A percentile compares a stretch with the other conserved stretches of the same genome.
These are phyloP conservation scores for Marasmius fiardii DNA, from an alignment of 1,284 basidiomycete species.

Conservation along the genomic window DNA sequence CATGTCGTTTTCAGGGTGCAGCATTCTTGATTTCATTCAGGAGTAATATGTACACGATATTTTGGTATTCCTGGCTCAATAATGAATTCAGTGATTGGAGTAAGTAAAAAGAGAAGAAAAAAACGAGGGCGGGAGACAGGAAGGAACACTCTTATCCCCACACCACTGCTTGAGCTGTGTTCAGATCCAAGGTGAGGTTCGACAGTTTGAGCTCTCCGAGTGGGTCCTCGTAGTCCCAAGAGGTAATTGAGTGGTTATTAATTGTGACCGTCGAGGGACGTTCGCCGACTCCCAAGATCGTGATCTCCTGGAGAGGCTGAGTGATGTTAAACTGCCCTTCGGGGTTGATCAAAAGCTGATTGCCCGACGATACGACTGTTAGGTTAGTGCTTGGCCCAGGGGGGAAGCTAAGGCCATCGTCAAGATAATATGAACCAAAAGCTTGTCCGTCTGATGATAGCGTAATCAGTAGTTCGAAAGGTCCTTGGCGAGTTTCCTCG, in stretches of 20 bases:
- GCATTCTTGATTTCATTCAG: not conserved
- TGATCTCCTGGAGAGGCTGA: conserved; percentile 42
- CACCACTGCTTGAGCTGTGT: not conserved
- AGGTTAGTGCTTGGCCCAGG: conserved; percentile 46
- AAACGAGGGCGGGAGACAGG: not conserved
- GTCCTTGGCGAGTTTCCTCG: conserved; percentile 49
- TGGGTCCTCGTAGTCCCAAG: not conserved
- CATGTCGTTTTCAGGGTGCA: not conserved
- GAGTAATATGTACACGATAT: not conserved
- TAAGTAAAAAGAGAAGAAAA: not conserved
- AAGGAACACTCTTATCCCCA: not conserved
- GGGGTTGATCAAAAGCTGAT: conserved; percentile 32
- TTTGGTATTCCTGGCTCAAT: not conserved
- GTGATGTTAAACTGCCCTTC: conserved; percentile 39
- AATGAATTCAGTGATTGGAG: not conserved
- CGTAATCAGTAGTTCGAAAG: conserved; percentile 55
- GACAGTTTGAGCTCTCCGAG: not conserved
- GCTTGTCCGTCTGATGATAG: conserved; percentile 44
- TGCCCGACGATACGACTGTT: conserved; percentile 31
- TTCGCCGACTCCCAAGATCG: conserved; percentile 42
- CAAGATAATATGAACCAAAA: conserved; percentile 55
- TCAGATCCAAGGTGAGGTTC: not conserved
- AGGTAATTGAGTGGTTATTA: conserved; percentile 10
- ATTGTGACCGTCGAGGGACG: conserved; percentile 32
- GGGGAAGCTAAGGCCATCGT: conserved; percentile 59